A percentile compares a stretch with the other conserved stretches of the same genome.
Evolutionary conservation across 257 asterid species (phyloP).

Genomic region (Parsonsia alboflavescens): DNA sequence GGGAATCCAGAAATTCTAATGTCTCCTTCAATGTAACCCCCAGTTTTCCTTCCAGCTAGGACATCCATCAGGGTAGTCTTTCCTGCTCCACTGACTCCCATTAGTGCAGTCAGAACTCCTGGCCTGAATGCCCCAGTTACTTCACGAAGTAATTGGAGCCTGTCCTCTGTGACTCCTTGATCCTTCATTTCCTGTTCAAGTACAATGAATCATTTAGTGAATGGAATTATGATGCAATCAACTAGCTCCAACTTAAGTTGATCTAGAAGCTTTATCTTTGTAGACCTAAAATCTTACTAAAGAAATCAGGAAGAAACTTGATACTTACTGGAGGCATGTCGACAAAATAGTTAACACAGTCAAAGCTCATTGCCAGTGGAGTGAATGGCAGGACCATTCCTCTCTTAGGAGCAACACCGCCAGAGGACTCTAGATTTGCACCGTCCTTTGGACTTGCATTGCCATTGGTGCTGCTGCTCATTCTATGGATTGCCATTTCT

Average conservation of each 20-base stretch:
- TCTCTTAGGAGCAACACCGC: constrained; percentile 32
- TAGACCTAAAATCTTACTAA: neutral
- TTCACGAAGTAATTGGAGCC: constrained; percentile 47
- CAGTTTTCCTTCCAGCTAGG: constrained; percentile 59
- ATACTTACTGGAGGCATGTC: constrained; percentile 56
- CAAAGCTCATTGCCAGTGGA: constrained; percentile 53
- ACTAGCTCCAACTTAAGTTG: neutral
- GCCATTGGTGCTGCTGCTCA: constrained; percentile 44
- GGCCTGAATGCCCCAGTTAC: constrained; percentile 70
- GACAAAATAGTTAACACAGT: constrained; percentile 43
- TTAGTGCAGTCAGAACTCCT: constrained; percentile 62
- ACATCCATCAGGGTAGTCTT: constrained; percentile 76
- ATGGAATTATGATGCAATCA: neutral
- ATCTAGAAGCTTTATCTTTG: neutral
- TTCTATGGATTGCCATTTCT: constrained; percentile 57
- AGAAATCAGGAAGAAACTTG: neutral
- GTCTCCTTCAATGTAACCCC: constrained; percentile 60
- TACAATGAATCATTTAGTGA: neutral
- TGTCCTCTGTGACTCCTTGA: constrained; percentile 48
- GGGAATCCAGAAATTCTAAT: constrained; percentile 62
- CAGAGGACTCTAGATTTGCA: constrained; percentile 26
- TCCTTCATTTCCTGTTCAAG: constrained; percentile 46
- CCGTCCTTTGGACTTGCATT: constrained; percentile 19
- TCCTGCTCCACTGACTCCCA: constrained; percentile 84
- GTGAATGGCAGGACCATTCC: constrained; percentile 66